phyloP scores from a whole-genome alignment of 495 filamentous ascomycete species.

The Sordaria brevicollis region DNA sequence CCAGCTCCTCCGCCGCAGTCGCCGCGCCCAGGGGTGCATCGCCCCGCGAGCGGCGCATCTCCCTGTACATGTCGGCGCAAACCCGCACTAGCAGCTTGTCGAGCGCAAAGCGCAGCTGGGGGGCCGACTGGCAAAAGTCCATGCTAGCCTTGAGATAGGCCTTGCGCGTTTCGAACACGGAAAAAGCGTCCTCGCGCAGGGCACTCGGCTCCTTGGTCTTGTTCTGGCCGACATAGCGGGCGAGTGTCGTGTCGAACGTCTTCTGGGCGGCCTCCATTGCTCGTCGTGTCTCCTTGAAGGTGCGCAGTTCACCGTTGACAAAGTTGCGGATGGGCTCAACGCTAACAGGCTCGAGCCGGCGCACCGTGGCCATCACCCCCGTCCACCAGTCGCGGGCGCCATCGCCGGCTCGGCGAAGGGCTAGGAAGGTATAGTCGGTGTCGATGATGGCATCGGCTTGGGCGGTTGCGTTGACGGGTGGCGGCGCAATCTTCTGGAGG shows the following conservation, averaged over 20 bases:
- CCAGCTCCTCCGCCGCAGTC: conserved; percentile 53
- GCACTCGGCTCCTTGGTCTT: conserved; percentile 90
- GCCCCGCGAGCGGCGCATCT: conserved; percentile 60
- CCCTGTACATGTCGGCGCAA: conserved; percentile 76
- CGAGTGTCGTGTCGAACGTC: conserved; percentile 65
- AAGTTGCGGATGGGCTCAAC: conserved; percentile 75
- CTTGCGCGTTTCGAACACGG: conserved; percentile 88
- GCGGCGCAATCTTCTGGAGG: conserved; percentile 58
- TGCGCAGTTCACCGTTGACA: conserved; percentile 55
- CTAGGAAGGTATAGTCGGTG: conserved; percentile 86
- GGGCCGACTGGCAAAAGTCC: conserved; percentile 83
- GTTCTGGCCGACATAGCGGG: conserved; percentile 70
- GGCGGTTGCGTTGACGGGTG: conserved; percentile 55
- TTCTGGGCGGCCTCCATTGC: conserved; percentile 72
- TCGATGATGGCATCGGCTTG: conserved; percentile 74
- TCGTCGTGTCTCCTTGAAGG: conserved; percentile 60
- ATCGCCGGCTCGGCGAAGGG: conserved; percentile 74
- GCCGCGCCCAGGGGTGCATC: conserved; percentile 20
- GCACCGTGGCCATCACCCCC: conserved; percentile 56
- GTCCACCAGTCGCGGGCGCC: conserved; percentile 79
- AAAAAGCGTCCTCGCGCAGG: conserved; percentile 88
- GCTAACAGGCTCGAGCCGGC: conserved; percentile 62
- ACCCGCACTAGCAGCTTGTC: conserved; percentile 78
- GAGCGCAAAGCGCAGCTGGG: conserved; percentile 67
- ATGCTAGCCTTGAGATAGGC: conserved; percentile 83